phyloP scores from a whole-genome alignment of 1,139 yeast species.

The Hemisphaericaspora xylanilytica region DNA sequence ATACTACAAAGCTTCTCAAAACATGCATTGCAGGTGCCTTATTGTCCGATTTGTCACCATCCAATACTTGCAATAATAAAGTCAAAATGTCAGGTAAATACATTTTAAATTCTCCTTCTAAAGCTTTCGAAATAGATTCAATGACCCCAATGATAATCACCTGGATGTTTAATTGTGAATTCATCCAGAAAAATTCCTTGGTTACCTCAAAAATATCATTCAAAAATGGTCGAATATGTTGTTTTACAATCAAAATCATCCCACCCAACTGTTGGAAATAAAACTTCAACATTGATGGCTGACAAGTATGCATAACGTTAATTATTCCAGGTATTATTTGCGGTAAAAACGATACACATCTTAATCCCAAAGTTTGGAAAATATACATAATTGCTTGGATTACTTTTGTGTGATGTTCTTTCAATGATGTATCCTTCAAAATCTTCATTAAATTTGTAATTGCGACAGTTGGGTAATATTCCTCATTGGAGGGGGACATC shows the following conservation, averaged over 20 bases:
- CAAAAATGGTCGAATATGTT: constrained; percentile 82
- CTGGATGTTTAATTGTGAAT: constrained; percentile 60
- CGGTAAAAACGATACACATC: constrained; percentile 83
- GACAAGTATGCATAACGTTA: constrained; percentile 81
- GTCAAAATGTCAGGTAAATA: constrained; percentile 79
- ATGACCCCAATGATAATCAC: constrained; percentile 76
- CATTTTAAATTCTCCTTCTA: constrained; percentile 89
- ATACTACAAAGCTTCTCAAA: constrained; percentile 80
- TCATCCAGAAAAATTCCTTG: constrained; percentile 63
- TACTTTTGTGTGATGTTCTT: constrained; percentile 84
- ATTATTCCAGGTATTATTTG: constrained; percentile 87
- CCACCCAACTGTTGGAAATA: constrained; percentile 87
- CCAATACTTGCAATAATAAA: constrained; percentile 71
- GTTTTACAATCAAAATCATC: constrained; percentile 77
- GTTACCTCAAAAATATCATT: constrained; percentile 74
- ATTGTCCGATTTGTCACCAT: constrained; percentile 67
- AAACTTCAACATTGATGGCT: constrained; percentile 78
- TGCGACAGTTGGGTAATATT: constrained; percentile 94
- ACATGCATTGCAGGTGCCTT: constrained; percentile 72
- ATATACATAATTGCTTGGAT: constrained; percentile 90
- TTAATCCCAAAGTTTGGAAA: constrained; percentile 81
- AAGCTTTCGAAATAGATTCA: constrained; percentile 80
- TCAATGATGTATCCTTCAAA: constrained; percentile 78
- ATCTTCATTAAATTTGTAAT: constrained; percentile 80
- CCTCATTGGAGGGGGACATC: constrained; percentile 90